phyloP scores from a whole-genome alignment of 208 protist species.

The Balamuthia mandrillaris region DNA sequence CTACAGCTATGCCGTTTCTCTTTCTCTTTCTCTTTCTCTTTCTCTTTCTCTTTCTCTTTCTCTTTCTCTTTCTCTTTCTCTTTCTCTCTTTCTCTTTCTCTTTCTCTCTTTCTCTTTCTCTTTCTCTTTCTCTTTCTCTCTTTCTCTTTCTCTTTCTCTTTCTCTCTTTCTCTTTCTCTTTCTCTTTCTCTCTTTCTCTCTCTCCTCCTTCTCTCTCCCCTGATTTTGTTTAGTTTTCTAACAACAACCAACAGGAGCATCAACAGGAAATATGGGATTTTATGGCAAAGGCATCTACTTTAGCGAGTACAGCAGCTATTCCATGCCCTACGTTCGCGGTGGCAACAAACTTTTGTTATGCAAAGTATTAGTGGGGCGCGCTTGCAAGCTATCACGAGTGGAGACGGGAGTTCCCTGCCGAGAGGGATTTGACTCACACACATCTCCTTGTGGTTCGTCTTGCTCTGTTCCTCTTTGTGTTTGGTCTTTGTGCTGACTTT shows the following conservation, averaged over 20 bases:
- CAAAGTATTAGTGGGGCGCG: background rate
- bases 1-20: too few species aligned
- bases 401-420: background rate
- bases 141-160: background rate
- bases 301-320: background rate
- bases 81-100: too few species aligned
- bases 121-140: background rate
- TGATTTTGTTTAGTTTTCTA: background rate
- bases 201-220: background rate
- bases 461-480: background rate
- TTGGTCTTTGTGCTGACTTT: background rate
- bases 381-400: background rate
- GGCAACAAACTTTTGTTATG: constrained; percentile 1
- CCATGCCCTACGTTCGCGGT: constrained; percentile 16
- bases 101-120: too few species aligned
- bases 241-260: background rate
- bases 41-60: background rate
- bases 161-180: background rate
- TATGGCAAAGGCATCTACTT: constrained; percentile 33
- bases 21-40: background rate
- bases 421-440: constrained; percentile 7
- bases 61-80: background rate
- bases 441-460: background rate
- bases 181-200: background rate
- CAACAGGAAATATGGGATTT: background rate